Base-by-base conservation (phyloP, 176 grass and related monocot species). In the Eleusine indica region DNA sequence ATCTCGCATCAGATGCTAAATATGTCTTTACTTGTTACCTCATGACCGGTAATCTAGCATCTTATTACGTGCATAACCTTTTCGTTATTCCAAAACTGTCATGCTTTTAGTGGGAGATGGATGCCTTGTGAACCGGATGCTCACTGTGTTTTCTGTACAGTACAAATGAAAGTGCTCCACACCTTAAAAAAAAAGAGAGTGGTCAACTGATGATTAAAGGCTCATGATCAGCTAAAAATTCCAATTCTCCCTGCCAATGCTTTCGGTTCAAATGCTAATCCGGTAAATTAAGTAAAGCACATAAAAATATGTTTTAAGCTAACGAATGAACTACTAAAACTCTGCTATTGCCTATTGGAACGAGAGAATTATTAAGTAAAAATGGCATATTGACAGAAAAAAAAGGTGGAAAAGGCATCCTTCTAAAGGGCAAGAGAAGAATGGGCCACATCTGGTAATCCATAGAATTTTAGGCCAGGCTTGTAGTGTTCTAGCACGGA, bases 1-100 rank as follows among this genome's bases (percentile, higher is more conserved):
- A 75, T 75, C 52, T 13, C 43, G 5, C 1, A 57, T 21, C 17
- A 25, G 62, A 51, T 79, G 42, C 76, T 48, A 65, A 78, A 78
- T 58, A 6, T 78, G 60, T 8, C 44, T 49, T 9, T 13, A 35
- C 32, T 35, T 35, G 9, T 51, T 28, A 1, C 14, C 11, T 48
- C 22, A 47, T 47, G 11, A 28, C 25, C 10, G 11, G 12, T 44
- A 15, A 37, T 42, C 38, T 46, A 46, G 41, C 21, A 46, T 42
- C 17, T 18, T 43, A 70, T 8, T 70, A 70, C 18, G 8, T 5
- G 0, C 17, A 42, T 18, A 54, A 16, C 51, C 7, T 2, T 11
- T 47, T 47, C 32, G 32, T 0, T 35, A 35, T 47, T 47, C 44
- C 32, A 35, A 35, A 35, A 47, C 2, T 11, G 44, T 10, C 44